Percentiles rank a stretch among this genome's conserved stretches.
phyloP scores from a whole-genome alignment of 2,329 filamentous ascomycete genomes.

The Hypoxylon sp. region DNA sequence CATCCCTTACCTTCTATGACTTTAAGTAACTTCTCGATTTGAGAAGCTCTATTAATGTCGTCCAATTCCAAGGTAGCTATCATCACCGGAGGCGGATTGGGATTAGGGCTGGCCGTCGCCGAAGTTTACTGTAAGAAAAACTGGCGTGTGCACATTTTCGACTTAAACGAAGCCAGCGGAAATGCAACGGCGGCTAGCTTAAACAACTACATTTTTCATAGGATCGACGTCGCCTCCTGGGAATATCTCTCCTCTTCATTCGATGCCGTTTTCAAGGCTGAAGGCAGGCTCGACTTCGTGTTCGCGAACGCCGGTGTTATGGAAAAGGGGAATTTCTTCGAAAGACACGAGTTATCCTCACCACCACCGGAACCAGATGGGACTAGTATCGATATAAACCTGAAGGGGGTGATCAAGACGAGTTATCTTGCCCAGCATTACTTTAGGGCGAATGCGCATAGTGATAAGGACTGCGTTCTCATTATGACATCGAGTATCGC shows the following conservation, averaged over 20 bases:
- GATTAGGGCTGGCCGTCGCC: slow-evolving; percentile 50
- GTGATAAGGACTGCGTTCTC: slow-evolving; percentile 46
- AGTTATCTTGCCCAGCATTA: slow-evolving; percentile 61
- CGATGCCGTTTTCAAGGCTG: slow-evolving; percentile 37
- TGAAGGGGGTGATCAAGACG: slow-evolving; percentile 58
- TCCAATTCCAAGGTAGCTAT: slow-evolving; percentile 42
- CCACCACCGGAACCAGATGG: slow-evolving; percentile 50
- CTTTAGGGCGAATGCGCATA: slow-evolving; percentile 53
- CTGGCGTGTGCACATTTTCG: slow-evolving; percentile 48
- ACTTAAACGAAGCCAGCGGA: slow-evolving; percentile 31
- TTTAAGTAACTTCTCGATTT: neutral
- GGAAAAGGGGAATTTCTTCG: slow-evolving; percentile 48
- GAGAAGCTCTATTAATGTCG: slow-evolving; percentile 25
- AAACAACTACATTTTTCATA: slow-evolving; percentile 32
- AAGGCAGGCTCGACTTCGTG: slow-evolving; percentile 47
- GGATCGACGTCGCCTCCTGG: slow-evolving; percentile 44
- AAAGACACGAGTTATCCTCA: slow-evolving; percentile 32
- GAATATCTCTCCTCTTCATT: slow-evolving; percentile 42
- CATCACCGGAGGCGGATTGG: slow-evolving; percentile 49
- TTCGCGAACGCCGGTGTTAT: slow-evolving; percentile 49
- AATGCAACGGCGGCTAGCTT: neutral
- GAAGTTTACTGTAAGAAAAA: slow-evolving; percentile 41
- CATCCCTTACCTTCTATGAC: neutral
- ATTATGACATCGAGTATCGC: slow-evolving; percentile 54
- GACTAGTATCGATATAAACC: slow-evolving; percentile 53